phyloP scores from a whole-genome alignment of 2,329 filamentous ascomycete genomes.

The Pyrenophora seminiperda region DNA sequence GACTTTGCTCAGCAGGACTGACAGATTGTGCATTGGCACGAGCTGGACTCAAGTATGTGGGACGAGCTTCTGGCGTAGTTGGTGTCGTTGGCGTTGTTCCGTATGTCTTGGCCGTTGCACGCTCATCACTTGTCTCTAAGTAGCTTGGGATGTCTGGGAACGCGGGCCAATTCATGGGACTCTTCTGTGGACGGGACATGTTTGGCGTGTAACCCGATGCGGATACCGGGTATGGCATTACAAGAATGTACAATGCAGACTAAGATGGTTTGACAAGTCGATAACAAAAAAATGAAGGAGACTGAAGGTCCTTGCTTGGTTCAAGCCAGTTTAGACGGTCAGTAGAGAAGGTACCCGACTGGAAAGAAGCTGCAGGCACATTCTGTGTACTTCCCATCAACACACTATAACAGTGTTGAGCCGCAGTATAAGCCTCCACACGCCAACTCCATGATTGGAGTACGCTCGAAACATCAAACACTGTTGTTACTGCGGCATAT shows the following conservation, averaged over 20 bases:
- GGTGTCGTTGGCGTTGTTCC: conserved; percentile 30
- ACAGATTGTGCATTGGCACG: neutral
- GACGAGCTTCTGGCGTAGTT: conserved; percentile 23
- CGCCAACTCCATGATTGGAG: conserved; percentile 19
- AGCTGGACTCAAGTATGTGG: conserved; percentile 6
- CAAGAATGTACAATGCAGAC: conserved; percentile 7
- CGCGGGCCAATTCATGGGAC: conserved; percentile 24
- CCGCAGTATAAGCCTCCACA: conserved; percentile 19
- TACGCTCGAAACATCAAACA: conserved; percentile 30
- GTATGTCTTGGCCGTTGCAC: conserved; percentile 20
- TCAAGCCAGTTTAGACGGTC: neutral
- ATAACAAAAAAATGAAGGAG: neutral
- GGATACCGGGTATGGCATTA: conserved; percentile 27
- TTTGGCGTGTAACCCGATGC: conserved; percentile 5
- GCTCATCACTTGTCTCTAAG: conserved; percentile 27
- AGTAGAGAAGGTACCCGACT: conserved; percentile 8
- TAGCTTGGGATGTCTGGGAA: conserved; percentile 36
- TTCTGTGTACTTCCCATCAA: conserved; percentile 17
- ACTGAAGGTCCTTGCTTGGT: neutral
- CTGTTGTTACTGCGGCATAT: conserved; percentile 27
- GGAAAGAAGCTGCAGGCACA: conserved; percentile 12
- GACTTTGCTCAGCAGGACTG: conserved; percentile 9
- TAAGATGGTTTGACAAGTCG: neutral
- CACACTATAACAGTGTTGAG: conserved; percentile 24
- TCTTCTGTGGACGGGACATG: conserved; percentile 9